Percentiles rank a stretch among this genome's conserved stretches.
Conservation (phyloP, 495 filamentous ascomycete species). For the Glonium stellatum region DNA sequence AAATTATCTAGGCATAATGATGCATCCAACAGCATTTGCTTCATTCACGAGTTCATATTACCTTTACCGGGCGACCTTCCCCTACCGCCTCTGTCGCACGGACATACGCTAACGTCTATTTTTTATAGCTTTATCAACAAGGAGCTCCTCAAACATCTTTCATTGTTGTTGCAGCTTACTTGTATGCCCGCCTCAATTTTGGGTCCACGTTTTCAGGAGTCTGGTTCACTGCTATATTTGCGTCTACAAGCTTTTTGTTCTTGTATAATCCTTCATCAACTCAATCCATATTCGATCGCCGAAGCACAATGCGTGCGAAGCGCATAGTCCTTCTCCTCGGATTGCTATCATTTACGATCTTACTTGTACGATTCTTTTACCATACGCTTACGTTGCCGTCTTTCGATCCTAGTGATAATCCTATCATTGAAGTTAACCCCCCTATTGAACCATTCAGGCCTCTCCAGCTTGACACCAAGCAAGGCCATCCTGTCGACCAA, state of each 20-base stretch:
- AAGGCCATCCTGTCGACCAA: slow-evolving; percentile 46
- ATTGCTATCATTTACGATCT: slow-evolving; percentile 8
- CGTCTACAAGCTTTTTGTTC: slow-evolving; percentile 7
- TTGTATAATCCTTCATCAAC: slow-evolving; percentile 14
- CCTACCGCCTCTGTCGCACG: background rate
- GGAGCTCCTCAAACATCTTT: slow-evolving; percentile 16
- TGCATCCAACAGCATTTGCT: too few relatives aligned
- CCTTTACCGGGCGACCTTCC: too few relatives aligned
- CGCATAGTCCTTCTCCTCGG: slow-evolving; percentile 19
- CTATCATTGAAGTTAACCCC: background rate
- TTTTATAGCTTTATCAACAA: slow-evolving; percentile 19
- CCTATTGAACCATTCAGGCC: slow-evolving; percentile 20
- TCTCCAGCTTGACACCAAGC: slow-evolving; percentile 21
- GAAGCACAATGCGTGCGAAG: slow-evolving; percentile 16
- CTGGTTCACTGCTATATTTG: slow-evolving; percentile 25
- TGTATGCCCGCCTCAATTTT: slow-evolving; percentile 15
- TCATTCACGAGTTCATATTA: too few relatives aligned
- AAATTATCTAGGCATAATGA: too few relatives aligned
- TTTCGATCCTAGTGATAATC: background rate
- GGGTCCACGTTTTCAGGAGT: slow-evolving; percentile 14
- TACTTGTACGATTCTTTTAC: slow-evolving; percentile 10
- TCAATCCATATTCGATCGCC: slow-evolving; percentile 2
- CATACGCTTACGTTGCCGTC: background rate
- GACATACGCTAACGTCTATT: background rate
- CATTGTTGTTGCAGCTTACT: slow-evolving; percentile 14